A percentile compares a stretch with the other conserved stretches of the same genome.
phyloP scores from a whole-genome alignment of 768 basidiomycete species.

The Filobasidium wieringae region DNA sequence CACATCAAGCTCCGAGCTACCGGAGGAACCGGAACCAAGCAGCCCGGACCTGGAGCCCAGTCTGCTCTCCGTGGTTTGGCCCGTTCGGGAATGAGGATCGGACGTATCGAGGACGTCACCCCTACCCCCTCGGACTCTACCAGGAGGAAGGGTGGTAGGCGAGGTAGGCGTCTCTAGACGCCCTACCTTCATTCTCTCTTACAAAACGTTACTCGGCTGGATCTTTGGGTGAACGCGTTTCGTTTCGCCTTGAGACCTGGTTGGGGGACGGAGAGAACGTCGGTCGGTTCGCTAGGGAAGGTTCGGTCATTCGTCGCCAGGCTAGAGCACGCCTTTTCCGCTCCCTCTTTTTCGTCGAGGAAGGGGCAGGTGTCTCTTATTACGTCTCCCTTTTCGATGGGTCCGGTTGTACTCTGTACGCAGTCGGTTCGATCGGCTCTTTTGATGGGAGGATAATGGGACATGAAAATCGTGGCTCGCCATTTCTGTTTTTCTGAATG shows the following conservation, averaged over 20 bases:
- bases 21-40: constrained; percentile 95
- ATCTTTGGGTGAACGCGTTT: too few species aligned
- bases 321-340: not conserved
- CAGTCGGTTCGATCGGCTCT: not conserved
- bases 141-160: constrained; percentile 98
- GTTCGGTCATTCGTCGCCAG: not conserved
- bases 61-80: constrained; percentile 95
- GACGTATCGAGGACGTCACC: constrained; percentile 95
- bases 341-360: not conserved
- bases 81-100: constrained; percentile 95
- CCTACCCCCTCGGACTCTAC: constrained; percentile 96
- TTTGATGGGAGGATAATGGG: not conserved
- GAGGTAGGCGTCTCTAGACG: constrained; percentile 75
- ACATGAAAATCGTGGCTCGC: constrained; percentile 2
- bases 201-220: not conserved
- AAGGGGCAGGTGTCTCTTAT: not conserved
- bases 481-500: too few species aligned
- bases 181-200: not conserved
- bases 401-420: not conserved
- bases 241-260: too few species aligned
- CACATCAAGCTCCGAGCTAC: constrained; percentile 99
- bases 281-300: not conserved
- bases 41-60: constrained; percentile 96
- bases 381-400: not conserved
- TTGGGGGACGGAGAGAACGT: not conserved